Base-by-base conservation (phyloP, 2,329 filamentous ascomycete species). In the Cladobotryum protrusum region DNA sequence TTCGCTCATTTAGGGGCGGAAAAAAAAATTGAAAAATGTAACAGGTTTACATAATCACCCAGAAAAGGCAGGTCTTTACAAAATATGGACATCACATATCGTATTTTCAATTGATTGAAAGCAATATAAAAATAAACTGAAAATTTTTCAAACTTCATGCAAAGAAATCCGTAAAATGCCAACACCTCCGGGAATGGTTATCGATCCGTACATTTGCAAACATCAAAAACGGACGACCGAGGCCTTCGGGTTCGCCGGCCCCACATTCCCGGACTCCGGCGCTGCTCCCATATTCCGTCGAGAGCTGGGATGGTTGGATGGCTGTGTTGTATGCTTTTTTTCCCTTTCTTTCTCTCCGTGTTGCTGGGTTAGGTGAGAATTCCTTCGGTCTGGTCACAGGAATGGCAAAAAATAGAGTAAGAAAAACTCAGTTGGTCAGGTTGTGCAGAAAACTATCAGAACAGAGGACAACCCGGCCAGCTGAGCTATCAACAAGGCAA, bases 401-500 rank as follows among this genome's bases (percentile, higher is more conserved):
- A 43, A 13, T 17, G 19, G 17, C 32, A 14, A 29, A 43, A 45
- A 47, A 43, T 32, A 15, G 15, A 39, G 15, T 7, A 15, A 40
- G 17, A 35, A n/a, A 19, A 48, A 41, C 43, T 41, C 15, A 18
- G 24, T 41, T 33, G 45, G 49, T 51, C 49, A 51, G 43, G 43
- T 44, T 39, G 24, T 9, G 24, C 24, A 29, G 24, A 8, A 29
- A 29, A 4, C 24, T 29, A 6, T 8, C 24, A 29, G 24, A 29
- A 36, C 35, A 42, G 33, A 45, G 44, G 47, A 51, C 45, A 51
- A 44, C 24, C 24, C 47, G 45, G 45, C 40, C 37, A 48, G 45
- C 49, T 51, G 45, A 47, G 49, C 49, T 44, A 51, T 51, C 45
- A 40, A 48, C 49, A 44, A 29, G 49, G 49, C 49, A 44, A 44